Percentiles rank a stretch among this genome's conserved stretches.
These are phyloP conservation scores for Aspergillus ruber DNA, from an alignment of 2,329 filamentous ascomycete species.

Conservation along the genomic window DNA sequence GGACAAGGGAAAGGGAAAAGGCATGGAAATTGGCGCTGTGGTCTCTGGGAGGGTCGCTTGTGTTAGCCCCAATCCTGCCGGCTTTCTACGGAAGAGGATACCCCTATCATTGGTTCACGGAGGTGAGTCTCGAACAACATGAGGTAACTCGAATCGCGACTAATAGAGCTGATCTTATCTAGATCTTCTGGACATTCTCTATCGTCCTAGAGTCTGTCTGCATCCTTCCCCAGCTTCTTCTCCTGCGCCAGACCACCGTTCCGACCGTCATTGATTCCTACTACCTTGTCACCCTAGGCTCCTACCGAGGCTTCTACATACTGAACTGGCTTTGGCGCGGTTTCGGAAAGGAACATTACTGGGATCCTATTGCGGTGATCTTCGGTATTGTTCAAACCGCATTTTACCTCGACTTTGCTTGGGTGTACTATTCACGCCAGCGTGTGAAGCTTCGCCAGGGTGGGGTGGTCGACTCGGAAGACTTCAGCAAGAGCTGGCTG, in stretches of 20 bases:
- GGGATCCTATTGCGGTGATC: constrained; percentile 68
- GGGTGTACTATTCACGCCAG: constrained; percentile 92
- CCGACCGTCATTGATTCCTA: constrained; percentile 96
- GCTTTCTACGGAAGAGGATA: constrained; percentile 59
- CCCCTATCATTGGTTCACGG: constrained; percentile 28
- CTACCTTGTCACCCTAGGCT: constrained; percentile 81
- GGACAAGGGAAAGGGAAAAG: constrained; percentile 82
- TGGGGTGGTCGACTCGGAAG: constrained; percentile 82
- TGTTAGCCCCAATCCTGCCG: constrained; percentile 66
- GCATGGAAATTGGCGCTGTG: constrained; percentile 85
- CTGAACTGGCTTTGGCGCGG: constrained; percentile 79
- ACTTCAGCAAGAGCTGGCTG: constrained; percentile 78
- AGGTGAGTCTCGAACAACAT: constrained; percentile 25
- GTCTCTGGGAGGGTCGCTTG: constrained; percentile 58
- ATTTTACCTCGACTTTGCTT: constrained; percentile 88
- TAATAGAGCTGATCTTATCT: constrained; percentile 4
- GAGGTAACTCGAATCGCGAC: background rate
- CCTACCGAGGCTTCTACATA: constrained; percentile 83
- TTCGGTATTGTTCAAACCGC: constrained; percentile 87
- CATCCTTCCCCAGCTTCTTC: constrained; percentile 81
- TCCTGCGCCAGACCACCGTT: constrained; percentile 88
- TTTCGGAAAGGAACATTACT: constrained; percentile 52
- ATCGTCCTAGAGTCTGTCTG: constrained; percentile 87
- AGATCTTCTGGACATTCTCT: constrained; percentile 83
- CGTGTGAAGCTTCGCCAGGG: constrained; percentile 87